Evolutionary conservation across 805 yeast genomes (phyloP), one percentile per base, ranked within the genome.

Genomic region (Saturnispora ahearnii): DNA sequence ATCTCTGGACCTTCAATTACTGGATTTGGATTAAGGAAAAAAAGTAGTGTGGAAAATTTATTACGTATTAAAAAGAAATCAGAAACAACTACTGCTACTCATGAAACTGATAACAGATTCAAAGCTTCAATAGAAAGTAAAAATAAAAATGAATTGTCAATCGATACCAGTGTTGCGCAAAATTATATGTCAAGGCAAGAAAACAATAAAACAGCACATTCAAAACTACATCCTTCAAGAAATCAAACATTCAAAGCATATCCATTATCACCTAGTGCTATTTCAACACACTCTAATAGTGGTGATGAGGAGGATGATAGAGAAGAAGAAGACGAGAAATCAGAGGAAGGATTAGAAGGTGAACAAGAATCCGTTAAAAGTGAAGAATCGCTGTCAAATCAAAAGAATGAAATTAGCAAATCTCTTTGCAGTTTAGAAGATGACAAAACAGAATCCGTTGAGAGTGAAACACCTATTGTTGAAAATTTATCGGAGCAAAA

Each of bases 1-100:
- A n/a, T 36, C 9, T 12, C 49, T 8, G 15, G 18, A 3, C 37
- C 33, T 22, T 29, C 44, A 10, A 41, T 28, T 28, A 13, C 45
- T 7, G 28, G 13, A 11, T 41, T 46, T 41, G 49, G 49, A 9
- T 42, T 42, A 15, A 42, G 24, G 41, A 46, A 45, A 49, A 49
- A 28, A 24, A 34, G 22, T 31, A 42, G 32, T 12, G 32, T 37
- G 48, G 48, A 37, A 34, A 41, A 22, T 22, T 26, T 31, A 40
- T 15, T n/a, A 15, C 28, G 13, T 32, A 42, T 21, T 31, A 44
- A 21, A 31, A 36, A 11, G 29, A 15, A n/a, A 32, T 37, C 6
- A 37, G 22, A 29, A 24, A 8, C 11, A 26, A 26, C 26, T 9
- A 31, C 15, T 9, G 2, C 15, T 9, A 2, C 10, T n/a, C 15